A percentile compares a stretch with the other conserved stretches of the same genome.
Evolutionary conservation across 352 stramenopile species (phyloP).

Genomic region (Globisporangium parvum): DNA sequence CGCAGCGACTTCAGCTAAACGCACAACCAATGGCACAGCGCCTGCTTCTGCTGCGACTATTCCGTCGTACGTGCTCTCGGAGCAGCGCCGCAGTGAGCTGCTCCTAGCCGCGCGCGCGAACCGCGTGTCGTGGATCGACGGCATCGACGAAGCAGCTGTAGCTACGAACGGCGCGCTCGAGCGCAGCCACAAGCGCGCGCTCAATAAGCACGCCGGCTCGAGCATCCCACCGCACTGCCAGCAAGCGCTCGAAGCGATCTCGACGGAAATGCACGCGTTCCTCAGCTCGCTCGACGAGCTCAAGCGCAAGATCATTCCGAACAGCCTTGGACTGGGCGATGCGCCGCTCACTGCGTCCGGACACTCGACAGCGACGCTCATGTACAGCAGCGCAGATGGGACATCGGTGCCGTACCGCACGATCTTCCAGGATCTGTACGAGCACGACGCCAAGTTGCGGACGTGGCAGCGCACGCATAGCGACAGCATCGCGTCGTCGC

Average conservation of each 20-base stretch:
- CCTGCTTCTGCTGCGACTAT: not conserved
- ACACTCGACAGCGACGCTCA: not conserved
- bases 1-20: slow-evolving; percentile 4
- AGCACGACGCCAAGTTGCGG: slow-evolving; percentile 29
- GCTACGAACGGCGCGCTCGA: slow-evolving; percentile 1
- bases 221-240: slow-evolving; percentile 26
- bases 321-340: slow-evolving; percentile 17
- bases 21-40: not conserved
- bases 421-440: slow-evolving; percentile 39
- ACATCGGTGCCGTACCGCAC: slow-evolving; percentile 19
- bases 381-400: not conserved
- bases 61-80: slow-evolving; percentile 49
- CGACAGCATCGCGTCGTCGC: slow-evolving; percentile 8
- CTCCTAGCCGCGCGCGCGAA: slow-evolving; percentile 63
- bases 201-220: not conserved
- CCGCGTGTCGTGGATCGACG: slow-evolving; percentile 69
- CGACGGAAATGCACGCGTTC: slow-evolving; percentile 27
- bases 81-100: slow-evolving; percentile 65
- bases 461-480: slow-evolving; percentile 38
- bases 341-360: not conserved
- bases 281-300: slow-evolving; percentile 32
- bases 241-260: slow-evolving; percentile 38
- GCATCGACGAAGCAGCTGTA: slow-evolving; percentile 19
- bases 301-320: slow-evolving; percentile 34
- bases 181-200: not conserved